These are phyloP conservation scores for Blastomyces percursus DNA, from an alignment of 2,329 filamentous ascomycete genomes.

Conservation along the genomic window DNA sequence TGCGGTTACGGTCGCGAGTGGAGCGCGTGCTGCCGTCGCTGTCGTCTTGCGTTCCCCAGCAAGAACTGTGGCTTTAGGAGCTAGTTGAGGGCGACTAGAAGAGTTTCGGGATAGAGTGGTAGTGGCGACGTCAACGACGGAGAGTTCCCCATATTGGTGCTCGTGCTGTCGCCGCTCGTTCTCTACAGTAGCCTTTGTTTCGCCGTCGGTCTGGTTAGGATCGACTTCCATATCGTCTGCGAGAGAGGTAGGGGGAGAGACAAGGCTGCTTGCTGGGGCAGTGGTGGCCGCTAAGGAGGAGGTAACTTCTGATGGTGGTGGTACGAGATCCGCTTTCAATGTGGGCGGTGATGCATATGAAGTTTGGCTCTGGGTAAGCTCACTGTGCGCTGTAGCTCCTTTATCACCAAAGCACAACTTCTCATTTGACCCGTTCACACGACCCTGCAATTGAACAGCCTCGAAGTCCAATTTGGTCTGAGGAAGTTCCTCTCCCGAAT, in stretches of 20 bases:
- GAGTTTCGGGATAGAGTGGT: constrained; percentile 34
- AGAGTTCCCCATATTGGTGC: constrained; percentile 20
- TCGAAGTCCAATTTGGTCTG: neutral
- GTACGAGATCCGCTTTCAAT: constrained; percentile 26
- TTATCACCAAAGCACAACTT: constrained; percentile 8
- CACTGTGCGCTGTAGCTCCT: constrained; percentile 10
- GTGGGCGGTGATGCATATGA: constrained; percentile 30
- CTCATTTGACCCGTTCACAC: neutral
- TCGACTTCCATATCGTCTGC: constrained; percentile 31
- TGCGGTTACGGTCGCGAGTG: neutral
- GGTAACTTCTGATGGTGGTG: constrained; percentile 17
- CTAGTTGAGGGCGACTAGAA: constrained; percentile 30
- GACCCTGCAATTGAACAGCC: neutral
- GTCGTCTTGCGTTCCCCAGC: constrained; percentile 9
- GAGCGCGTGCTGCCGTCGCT: neutral
- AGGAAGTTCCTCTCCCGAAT: constrained; percentile 13
- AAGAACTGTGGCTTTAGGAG: neutral
- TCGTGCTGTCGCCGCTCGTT: constrained; percentile 7
- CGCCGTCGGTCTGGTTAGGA: constrained; percentile 19
- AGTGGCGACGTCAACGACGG: constrained; percentile 25
- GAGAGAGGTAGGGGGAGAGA: constrained; percentile 37
- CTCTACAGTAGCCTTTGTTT: constrained; percentile 19
- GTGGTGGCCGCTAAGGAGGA: constrained; percentile 19
- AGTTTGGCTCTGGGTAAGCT: constrained; percentile 17
- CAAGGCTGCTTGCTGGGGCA: constrained; percentile 29